These are phyloP conservation scores for Poa pratensis DNA, from an alignment of 176 grass and related monocot genomes.

Conservation along the genomic window DNA sequence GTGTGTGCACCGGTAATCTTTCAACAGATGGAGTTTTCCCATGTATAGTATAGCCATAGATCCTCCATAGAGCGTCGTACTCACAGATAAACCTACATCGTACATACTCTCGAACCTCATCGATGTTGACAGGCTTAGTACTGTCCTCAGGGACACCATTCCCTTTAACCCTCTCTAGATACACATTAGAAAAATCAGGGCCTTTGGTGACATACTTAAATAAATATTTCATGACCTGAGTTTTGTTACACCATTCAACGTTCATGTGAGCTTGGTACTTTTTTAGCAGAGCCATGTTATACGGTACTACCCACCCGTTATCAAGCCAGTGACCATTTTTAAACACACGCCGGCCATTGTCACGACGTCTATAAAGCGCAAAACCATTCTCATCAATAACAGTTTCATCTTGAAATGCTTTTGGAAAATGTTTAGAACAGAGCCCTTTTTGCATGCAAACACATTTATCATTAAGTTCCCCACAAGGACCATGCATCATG, in stretches of 20 bases:
- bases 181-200: background rate
- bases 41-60: too few species aligned
- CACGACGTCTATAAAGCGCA: background rate
- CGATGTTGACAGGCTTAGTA: background rate
- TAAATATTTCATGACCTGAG: background rate
- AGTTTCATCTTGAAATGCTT: background rate
- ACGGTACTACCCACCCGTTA: background rate
- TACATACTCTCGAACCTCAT: background rate
- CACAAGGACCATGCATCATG: too few species aligned
- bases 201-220: too few species aligned
- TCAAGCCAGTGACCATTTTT: too few species aligned
- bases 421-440: background rate
- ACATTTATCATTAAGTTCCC: too few species aligned
- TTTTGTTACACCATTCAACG: background rate
- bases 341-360: too few species aligned
- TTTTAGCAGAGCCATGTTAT: background rate
- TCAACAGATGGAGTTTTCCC: background rate
- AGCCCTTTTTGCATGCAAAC: too few species aligned
- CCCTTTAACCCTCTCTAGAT: too few species aligned
- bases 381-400: background rate
- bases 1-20: background rate
- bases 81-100: background rate
- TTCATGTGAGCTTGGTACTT: background rate
- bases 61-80: background rate
- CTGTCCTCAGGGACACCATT: background rate